Evolutionary conservation across 2,329 filamentous ascomycete genomes (phyloP).

Genomic region (Aspergillus phoenicis): DNA sequence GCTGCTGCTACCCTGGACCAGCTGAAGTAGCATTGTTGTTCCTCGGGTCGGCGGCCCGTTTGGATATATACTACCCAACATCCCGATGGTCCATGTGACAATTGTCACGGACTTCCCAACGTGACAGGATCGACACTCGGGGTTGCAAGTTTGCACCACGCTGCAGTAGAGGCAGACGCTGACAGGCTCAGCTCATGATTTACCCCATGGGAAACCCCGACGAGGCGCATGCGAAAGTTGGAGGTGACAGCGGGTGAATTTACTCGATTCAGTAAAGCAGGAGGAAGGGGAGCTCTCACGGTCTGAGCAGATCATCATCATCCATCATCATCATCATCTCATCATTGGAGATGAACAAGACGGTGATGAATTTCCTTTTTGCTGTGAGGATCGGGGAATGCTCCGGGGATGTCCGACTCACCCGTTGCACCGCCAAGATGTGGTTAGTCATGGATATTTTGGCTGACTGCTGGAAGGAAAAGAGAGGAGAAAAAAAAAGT

Average conservation of each 20-base stretch:
- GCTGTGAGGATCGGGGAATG: background rate
- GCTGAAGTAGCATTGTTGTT: background rate
- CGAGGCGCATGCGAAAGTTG: background rate
- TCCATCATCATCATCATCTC: too few relatives aligned
- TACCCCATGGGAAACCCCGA: background rate
- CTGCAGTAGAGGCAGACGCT: too few relatives aligned
- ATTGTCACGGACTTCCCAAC: background rate
- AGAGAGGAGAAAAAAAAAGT: background rate
- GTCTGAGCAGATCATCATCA: background rate
- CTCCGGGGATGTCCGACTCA: conserved; percentile 1
- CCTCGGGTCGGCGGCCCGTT: background rate
- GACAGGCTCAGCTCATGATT: background rate
- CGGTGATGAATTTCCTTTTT: background rate
- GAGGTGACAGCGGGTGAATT: conserved; percentile 7
- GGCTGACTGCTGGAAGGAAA: background rate
- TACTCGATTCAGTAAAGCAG: conserved; percentile 4
- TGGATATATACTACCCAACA: background rate
- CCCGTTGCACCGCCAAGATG: background rate
- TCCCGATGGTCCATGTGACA: background rate
- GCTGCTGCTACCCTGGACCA: background rate
- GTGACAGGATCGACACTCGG: background rate
- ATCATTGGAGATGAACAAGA: background rate
- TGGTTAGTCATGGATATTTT: background rate
- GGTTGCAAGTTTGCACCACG: background rate
- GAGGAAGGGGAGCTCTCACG: background rate